A percentile compares a stretch with the other conserved stretches of the same genome.
Evolutionary conservation across 805 yeast species (phyloP).

Genomic region (Wickerhamiella sergipiensis): DNA sequence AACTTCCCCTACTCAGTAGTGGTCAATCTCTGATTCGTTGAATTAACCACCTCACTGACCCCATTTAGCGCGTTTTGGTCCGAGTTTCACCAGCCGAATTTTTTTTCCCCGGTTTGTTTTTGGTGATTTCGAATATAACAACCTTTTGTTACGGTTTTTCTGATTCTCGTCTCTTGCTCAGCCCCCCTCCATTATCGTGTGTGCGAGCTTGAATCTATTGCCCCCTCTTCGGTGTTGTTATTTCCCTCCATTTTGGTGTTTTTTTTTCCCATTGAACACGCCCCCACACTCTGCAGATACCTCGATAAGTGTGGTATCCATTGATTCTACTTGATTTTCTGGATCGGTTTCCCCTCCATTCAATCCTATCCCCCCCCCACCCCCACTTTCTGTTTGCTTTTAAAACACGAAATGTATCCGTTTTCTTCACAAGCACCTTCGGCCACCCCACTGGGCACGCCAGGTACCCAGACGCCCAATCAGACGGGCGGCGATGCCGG

Average conservation of each 20-base stretch:
- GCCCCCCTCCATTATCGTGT: too few species aligned
- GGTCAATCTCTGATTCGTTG: not conserved
- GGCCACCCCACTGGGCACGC: not conserved
- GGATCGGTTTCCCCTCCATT: not conserved
- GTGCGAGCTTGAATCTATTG: not conserved
- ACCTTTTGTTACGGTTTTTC: not conserved
- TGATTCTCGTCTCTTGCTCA: not conserved
- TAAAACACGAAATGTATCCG: slow-evolving; percentile 2
- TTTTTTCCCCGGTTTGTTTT: not conserved
- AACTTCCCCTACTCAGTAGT: not conserved
- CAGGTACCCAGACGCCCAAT: not conserved
- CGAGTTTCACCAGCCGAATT: not conserved
- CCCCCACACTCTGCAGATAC: not conserved
- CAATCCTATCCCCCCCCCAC: not conserved
- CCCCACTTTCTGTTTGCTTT: not conserved
- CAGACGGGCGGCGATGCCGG: not conserved
- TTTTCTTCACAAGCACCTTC: slow-evolving; percentile 2
- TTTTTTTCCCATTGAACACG: too few species aligned
- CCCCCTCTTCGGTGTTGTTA: too few species aligned
- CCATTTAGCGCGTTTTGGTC: not conserved
- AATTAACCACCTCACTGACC: not conserved
- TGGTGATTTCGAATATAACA: not conserved
- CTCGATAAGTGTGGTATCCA: not conserved
- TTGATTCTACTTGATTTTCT: not conserved
- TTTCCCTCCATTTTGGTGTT: not conserved